Evolutionary conservation across 2,329 filamentous ascomycete genomes (phyloP).

Genomic region (Phaeophleospora eucalypticola): DNA sequence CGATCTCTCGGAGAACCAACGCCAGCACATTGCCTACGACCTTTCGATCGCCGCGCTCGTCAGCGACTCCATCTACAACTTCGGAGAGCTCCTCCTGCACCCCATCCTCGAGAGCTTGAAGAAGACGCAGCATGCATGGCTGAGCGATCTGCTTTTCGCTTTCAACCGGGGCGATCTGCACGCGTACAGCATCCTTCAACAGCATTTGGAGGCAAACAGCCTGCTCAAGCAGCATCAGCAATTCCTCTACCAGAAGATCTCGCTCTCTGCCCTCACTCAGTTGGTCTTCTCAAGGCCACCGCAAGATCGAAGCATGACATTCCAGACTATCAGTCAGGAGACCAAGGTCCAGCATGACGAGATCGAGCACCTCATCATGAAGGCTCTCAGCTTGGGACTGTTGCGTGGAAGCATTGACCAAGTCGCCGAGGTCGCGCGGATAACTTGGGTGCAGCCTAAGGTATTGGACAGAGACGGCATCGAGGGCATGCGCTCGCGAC

Average conservation of each 20-base stretch:
- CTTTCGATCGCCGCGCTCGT: conserved; percentile 88
- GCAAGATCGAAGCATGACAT: conserved; percentile 92
- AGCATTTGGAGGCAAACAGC: conserved; percentile 69
- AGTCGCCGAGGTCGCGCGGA: conserved; percentile 87
- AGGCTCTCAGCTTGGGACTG: conserved; percentile 89
- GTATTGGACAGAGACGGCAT: conserved; percentile 95
- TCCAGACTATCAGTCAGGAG: conserved; percentile 80
- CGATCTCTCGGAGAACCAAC: conserved; percentile 68
- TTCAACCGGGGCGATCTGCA: conserved; percentile 93
- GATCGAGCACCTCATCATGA: conserved; percentile 98
- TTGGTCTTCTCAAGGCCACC: conserved; percentile 93
- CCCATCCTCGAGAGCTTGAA: conserved; percentile 85
- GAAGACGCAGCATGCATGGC: conserved; percentile 74
- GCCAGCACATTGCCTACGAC: conserved; percentile 81
- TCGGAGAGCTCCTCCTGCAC: conserved; percentile 95
- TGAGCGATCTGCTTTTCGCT: conserved; percentile 91
- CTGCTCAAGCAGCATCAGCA: conserved; percentile 74
- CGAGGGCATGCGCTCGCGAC: conserved; percentile 77
- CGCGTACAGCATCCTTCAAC: conserved; percentile 73
- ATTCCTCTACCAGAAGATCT: conserved; percentile 96
- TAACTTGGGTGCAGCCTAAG: conserved; percentile 99
- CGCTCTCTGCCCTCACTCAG: conserved; percentile 91
- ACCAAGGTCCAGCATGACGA: conserved; percentile 87
- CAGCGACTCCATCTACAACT: conserved; percentile 97
- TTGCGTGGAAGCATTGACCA: conserved; percentile 92